Conservation (phyloP, 176 grass and related monocot species). For the Aegilops umbellulata region DNA sequence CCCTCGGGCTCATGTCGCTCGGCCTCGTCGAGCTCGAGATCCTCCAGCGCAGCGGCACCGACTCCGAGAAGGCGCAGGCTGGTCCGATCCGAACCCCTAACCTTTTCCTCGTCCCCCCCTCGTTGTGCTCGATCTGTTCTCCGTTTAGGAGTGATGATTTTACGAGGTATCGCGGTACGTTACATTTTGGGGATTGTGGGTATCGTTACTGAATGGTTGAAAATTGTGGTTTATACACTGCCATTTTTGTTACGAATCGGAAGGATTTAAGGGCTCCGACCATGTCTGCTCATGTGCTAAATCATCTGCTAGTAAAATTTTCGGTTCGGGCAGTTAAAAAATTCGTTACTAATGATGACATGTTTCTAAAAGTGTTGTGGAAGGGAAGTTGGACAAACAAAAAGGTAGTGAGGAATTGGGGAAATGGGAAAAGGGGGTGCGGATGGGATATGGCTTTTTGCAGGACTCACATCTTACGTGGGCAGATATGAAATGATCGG, state of each 20-base stretch:
- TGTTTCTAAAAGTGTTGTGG: conserved; percentile 9
- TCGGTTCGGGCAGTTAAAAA: background rate
- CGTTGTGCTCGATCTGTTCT: conserved; percentile 15
- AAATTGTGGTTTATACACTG: background rate
- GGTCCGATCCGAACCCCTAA: conserved; percentile 50
- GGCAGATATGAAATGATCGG: conserved; percentile 24
- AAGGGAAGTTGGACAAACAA: conserved; percentile 18
- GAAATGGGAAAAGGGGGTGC: conserved; percentile 20
- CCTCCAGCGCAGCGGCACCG: conserved; percentile 89
- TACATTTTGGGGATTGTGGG: conserved; percentile 2
- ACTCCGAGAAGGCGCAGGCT: conserved; percentile 87
- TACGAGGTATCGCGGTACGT: background rate
- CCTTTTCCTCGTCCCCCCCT: background rate
- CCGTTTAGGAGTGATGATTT: background rate
- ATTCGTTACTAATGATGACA: conserved; percentile 10
- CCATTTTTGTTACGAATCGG: background rate
- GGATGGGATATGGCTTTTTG: conserved; percentile 11
- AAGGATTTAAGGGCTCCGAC: background rate
- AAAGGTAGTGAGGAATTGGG: conserved; percentile 1
- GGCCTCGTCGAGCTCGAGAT: conserved; percentile 99
- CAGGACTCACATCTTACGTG: conserved; percentile 33
- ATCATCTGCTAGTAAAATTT: background rate
- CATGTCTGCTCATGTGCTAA: background rate
- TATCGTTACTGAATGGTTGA: background rate
- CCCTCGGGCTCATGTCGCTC: conserved; percentile 97